These are phyloP conservation scores for Coniochaeta sp. DNA, from an alignment of 2,329 filamentous ascomycete species.

Conservation along the genomic window DNA sequence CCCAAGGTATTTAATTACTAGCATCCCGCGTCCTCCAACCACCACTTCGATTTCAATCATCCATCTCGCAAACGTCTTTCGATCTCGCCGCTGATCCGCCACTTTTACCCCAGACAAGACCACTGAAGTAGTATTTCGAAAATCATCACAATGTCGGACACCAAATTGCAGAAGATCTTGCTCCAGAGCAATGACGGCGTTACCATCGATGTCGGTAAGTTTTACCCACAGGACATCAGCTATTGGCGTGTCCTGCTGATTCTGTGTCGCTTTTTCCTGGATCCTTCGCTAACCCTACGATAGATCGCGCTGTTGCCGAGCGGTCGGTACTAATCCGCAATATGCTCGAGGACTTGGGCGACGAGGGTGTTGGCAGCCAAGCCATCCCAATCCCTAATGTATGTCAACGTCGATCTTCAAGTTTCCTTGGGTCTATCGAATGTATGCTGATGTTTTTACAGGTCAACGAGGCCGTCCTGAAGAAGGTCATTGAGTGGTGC, in stretches of 20 bases:
- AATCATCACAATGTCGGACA: slow-evolving; percentile 18
- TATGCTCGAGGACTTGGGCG: slow-evolving; percentile 89
- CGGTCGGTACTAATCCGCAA: slow-evolving; percentile 96
- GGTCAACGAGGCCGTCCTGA: slow-evolving; percentile 82
- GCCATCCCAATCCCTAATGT: slow-evolving; percentile 82
- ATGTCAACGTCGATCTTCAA: slow-evolving; percentile 27
- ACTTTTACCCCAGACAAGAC: neutral
- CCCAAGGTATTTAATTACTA: neutral
- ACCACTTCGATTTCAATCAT: neutral
- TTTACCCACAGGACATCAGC: slow-evolving; percentile 1
- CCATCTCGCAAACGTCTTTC: neutral
- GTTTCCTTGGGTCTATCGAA: slow-evolving; percentile 1
- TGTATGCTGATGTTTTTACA: slow-evolving; percentile 33
- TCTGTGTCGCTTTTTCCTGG: neutral
- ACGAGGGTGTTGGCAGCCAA: slow-evolving; percentile 45
- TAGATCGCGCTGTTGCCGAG: slow-evolving; percentile 79
- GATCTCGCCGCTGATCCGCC: neutral
- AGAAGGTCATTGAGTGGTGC: slow-evolving; percentile 98
- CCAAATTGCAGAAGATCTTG: slow-evolving; percentile 33
- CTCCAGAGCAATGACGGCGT: slow-evolving; percentile 44
- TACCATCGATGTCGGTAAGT: slow-evolving; percentile 39
- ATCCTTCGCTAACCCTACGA: neutral
- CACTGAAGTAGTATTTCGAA: neutral
- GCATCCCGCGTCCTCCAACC: neutral
- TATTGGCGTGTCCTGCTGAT: slow-evolving; percentile 1